phyloP scores from a whole-genome alignment of 192 early-diverging fungal species.

The Allomyces javanicus region DNA sequence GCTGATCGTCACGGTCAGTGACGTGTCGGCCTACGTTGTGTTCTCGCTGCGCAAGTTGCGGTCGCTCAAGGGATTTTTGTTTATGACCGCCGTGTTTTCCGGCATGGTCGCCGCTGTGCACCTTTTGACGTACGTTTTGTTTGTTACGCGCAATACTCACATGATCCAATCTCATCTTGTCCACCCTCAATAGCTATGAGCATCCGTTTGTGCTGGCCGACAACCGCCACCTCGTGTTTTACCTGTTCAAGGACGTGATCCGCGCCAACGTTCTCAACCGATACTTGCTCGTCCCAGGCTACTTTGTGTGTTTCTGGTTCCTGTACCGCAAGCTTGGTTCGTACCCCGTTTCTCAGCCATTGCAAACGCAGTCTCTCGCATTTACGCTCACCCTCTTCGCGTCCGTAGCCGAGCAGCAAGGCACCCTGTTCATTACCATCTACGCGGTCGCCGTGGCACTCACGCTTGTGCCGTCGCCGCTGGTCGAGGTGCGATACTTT shows the following conservation, averaged over 20 bases:
- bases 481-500: conserved; percentile 92
- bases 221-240: conserved; percentile 91
- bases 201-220: conserved; percentile 88
- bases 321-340: conserved; percentile 25
- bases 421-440: conserved; percentile 30
- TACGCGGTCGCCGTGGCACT: conserved; percentile 29
- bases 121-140: conserved; percentile 1
- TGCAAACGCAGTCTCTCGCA: conserved; percentile 2
- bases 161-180: neutral
- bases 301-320: conserved; percentile 25
- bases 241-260: conserved; percentile 72
- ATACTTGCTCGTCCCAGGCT: conserved; percentile 45
- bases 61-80: conserved; percentile 2
- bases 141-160: neutral
- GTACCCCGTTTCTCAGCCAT: neutral
- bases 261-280: conserved; percentile 24
- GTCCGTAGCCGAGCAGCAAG: conserved; percentile 11
- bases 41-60: neutral
- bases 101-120: neutral
- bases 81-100: neutral
- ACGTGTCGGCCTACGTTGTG: conserved; percentile 7
- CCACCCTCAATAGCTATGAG: conserved; percentile 35
- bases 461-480: conserved; percentile 69
- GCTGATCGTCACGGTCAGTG: conserved; percentile 13
- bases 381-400: too few species aligned